Evolutionary conservation across 257 asterid genomes (phyloP), one percentile per base, ranked within the genome.

Genomic region (Striga asiatica): DNA sequence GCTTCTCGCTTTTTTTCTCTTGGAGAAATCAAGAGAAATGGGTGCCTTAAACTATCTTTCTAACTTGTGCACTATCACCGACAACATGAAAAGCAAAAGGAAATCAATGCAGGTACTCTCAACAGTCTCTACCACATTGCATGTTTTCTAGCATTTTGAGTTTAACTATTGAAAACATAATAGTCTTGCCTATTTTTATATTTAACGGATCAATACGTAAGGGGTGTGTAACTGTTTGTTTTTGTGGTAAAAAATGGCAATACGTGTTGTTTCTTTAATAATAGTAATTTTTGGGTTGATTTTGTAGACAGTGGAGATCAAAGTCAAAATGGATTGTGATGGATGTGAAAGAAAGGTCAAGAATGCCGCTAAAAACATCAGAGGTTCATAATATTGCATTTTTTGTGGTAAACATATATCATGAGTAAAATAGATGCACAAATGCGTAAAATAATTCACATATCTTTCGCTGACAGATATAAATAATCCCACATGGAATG

Each of bases 321-420:
- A 75, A 74, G 93, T 85, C 2, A 89, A 89, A 76, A 89, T 89
- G 97, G 97, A 89, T 56, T 89, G 97, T 56, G 97, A 89, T 74
- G 97, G 97, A 63, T 89, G 97, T 48, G 97, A 89, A 75, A 83
- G 97, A 69, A 83, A 74, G 61, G 94, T 89, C 31, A 85, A 64
- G 75, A 85, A 83, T 66, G 84, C 96, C 22, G 81, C 78, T 53
- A 85, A 66, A 64, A 22, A 59, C 64, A 81, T 89, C 65, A 83
- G 63, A 85, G 97, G 97, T 85, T n/a, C 49, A 47, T 18, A 24
- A 17, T 17, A 10, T 25, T 18, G 10, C 8, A 16, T 51, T 22
- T 3, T 3, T 1, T 35, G 13, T 35, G 2, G 0, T 35, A 10
- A 9, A 10, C 2, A 32, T 0, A 32, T 32, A 32, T 9, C 8